Base-by-base conservation (phyloP, 2,329 filamentous ascomycete species). In the Pseudomassariella vexata region DNA sequence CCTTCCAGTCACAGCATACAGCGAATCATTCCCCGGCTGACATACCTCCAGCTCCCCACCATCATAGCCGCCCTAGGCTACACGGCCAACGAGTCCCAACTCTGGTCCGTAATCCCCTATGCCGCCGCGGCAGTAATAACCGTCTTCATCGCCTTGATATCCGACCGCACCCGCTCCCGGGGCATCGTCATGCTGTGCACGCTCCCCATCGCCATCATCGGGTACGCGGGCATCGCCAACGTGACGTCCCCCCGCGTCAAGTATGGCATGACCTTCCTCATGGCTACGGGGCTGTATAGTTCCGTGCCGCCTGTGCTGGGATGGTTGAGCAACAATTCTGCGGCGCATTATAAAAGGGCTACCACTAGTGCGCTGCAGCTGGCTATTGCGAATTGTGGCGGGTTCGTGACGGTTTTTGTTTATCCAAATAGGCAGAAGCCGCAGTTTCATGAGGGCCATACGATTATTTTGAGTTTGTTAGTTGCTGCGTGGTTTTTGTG, bases 281-380 rank as follows among this genome's bases (percentile, higher is more conserved):
- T 82, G 75, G 74, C 78, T 1, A 72, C 70, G 0, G 79, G 79
- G 8, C 65, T 81, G 48, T 83, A 81, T 48, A 65, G 67, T 26
- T 74, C 71, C 24, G 75, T 82, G 0, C 78, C 79, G 0, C 73
- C 70, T 12, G 70, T 81, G 3, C 57, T 83, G 9, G 77, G 72
- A 1, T 83, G 79, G 78, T 72, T 78, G 40, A 73, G 73, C 3
- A 82, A 82, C 48, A 83, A 83, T 48, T 77, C 71, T 1, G 76
- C 78, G 0, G 77, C 74, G 0, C 79, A 85, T 47, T 84, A 83
- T 48, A 85, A 84, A 52, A 24, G 80, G 10, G 79, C 81, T 0
- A 83, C 79, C 0, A 79, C 79, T 0, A 73, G 72, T 2, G 80
- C 73, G 0, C 46, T 83, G 43, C 79, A 84, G 52, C 60, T 84